Conservation (phyloP, 2,329 filamentous ascomycete genomes). For the Dactylellina cionopaga region DNA sequence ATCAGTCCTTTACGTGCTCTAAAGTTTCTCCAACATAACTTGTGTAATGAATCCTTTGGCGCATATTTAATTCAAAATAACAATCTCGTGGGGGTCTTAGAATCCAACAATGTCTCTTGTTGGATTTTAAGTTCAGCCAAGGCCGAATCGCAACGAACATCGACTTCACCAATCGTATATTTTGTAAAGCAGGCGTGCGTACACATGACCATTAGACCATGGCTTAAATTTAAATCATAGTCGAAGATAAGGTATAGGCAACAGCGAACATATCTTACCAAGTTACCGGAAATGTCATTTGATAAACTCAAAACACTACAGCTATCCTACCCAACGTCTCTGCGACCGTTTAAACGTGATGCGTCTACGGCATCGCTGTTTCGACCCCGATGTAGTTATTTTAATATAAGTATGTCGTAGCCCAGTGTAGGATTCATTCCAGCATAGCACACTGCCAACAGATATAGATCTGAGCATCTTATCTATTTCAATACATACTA, state of each 20-base stretch:
- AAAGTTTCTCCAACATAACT: neutral
- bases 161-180: neutral
- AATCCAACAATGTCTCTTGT: slow-evolving; percentile 18
- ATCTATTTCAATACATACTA: too few relatives aligned
- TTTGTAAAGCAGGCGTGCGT: neutral
- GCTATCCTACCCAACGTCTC: too few relatives aligned
- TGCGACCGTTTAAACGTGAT: too few relatives aligned
- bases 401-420: too few relatives aligned
- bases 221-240: neutral
- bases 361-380: too few relatives aligned
- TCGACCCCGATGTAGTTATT: too few relatives aligned
- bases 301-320: too few relatives aligned
- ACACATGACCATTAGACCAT: neutral
- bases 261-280: neutral
- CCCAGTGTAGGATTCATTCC: too few relatives aligned
- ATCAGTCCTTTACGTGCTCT: neutral
- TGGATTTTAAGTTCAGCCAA: slow-evolving; percentile 1
- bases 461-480: too few relatives aligned
- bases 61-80: neutral
- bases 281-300: neutral
- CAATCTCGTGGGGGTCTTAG: neutral
- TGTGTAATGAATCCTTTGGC: slow-evolving; percentile 22
- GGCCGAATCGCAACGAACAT: neutral
- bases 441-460: too few relatives aligned
- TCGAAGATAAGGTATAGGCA: slow-evolving; percentile 47